A percentile compares a stretch with the other conserved stretches of the same genome.
Evolutionary conservation across 352 stramenopile species (phyloP).

Genomic region (Blastocystis sp.): DNA sequence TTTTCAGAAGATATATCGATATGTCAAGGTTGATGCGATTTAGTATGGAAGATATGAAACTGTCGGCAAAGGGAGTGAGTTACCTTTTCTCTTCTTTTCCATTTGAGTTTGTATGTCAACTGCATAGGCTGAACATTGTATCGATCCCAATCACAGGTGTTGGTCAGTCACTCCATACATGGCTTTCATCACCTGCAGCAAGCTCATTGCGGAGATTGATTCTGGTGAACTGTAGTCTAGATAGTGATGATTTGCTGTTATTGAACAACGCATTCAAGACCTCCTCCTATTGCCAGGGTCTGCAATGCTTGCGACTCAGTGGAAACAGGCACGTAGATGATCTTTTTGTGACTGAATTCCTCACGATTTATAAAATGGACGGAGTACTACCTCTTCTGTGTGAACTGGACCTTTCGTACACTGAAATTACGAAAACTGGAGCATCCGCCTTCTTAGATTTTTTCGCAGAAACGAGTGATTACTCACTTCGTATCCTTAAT

Average conservation of each 20-base stretch:
- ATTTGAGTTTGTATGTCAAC: neutral
- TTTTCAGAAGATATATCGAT: neutral
- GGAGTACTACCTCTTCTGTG: neutral
- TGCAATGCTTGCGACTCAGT: neutral
- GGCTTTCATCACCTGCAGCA: neutral
- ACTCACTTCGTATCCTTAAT: neutral
- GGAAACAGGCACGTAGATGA: conserved; percentile 12
- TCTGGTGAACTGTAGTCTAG: conserved; percentile 17
- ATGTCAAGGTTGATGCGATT: neutral
- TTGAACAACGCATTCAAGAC: neutral
- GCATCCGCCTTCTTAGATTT: neutral
- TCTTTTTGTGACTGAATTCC: neutral
- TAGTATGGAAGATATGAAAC: neutral
- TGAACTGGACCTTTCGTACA: conserved; percentile 21
- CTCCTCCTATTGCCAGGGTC: neutral
- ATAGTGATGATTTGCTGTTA: neutral
- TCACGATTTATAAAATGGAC: neutral
- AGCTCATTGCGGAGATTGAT: neutral
- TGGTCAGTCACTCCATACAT: neutral
- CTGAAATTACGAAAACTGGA: neutral
- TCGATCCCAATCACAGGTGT: neutral
- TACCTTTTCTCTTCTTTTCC: neutral
- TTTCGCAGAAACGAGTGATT: neutral
- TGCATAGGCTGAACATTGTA: neutral
- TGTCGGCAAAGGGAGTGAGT: neutral